Evolutionary conservation across 2,329 filamentous ascomycete species (phyloP).

Genomic region (Penicillium sp.): DNA sequence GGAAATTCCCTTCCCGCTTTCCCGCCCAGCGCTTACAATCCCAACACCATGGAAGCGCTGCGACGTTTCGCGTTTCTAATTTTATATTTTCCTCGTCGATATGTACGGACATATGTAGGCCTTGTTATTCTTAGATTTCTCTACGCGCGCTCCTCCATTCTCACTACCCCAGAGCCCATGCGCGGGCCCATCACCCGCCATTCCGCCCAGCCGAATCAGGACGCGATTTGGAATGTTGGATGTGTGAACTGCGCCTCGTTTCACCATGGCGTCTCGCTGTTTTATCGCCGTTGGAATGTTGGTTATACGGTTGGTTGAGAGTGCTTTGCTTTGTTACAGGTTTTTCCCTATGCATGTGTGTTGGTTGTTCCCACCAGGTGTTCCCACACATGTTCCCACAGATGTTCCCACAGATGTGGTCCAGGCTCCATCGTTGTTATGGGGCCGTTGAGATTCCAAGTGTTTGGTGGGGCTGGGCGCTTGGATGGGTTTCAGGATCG

Average conservation of each 20-base stretch:
- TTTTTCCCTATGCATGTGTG: too few relatives aligned
- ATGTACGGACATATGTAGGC: too few relatives aligned
- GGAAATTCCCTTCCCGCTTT: background rate
- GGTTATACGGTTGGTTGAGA: background rate
- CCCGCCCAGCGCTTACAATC: slow-evolving; percentile 17
- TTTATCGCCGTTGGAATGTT: background rate
- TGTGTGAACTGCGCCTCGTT: background rate
- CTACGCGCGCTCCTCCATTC: background rate
- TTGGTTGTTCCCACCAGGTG: background rate
- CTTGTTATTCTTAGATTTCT: slow-evolving; percentile 3
- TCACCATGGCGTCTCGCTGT: background rate
- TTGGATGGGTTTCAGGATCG: slow-evolving; percentile 9
- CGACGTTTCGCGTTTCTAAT: background rate
- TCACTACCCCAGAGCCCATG: background rate
- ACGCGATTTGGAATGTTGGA: background rate
- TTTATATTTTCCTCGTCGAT: background rate
- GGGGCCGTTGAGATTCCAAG: background rate
- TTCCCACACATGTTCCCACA: background rate
- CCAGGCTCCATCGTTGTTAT: background rate
- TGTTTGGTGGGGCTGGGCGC: background rate
- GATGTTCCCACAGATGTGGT: too few relatives aligned
- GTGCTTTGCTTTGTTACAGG: too few relatives aligned
- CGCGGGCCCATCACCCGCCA: background rate
- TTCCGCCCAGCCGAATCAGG: background rate
- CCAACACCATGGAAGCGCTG: slow-evolving; percentile 4